Evolutionary conservation across 805 yeast genomes (phyloP).

Genomic region (Wickerhamomyces ciferrii): DNA sequence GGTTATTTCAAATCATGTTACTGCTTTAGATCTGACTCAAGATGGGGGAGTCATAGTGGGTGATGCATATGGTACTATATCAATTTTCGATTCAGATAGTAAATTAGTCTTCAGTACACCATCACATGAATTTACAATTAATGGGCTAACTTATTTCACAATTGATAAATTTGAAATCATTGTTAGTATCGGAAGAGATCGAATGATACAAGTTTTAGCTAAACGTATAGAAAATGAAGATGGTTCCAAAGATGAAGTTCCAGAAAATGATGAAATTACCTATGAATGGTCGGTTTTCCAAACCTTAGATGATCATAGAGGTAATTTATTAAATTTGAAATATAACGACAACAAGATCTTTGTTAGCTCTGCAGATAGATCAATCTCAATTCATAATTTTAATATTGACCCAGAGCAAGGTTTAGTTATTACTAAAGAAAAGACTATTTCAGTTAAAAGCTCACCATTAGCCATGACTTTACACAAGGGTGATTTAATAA

Average conservation of each 20-base stretch:
- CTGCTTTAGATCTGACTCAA: constrained; percentile 31
- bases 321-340: constrained; percentile 38
- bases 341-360: constrained; percentile 28
- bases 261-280: constrained; percentile 12
- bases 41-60: constrained; percentile 33
- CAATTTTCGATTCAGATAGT: constrained; percentile 14
- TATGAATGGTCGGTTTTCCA: constrained; percentile 47
- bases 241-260: not conserved
- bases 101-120: constrained; percentile 25
- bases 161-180: constrained; percentile 25
- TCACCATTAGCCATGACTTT: constrained; percentile 42
- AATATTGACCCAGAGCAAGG: constrained; percentile 17
- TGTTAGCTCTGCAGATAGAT: constrained; percentile 59
- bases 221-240: constrained; percentile 4
- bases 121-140: constrained; percentile 49
- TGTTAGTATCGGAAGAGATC: constrained; percentile 50
- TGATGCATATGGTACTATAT: constrained; percentile 43
- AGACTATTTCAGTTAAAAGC: constrained; percentile 43
- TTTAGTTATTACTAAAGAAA: constrained; percentile 28
- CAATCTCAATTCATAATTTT: constrained; percentile 46
- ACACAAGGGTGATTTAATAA: constrained; percentile 33
- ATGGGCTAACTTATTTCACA: constrained; percentile 35
- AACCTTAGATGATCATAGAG: constrained; percentile 56
- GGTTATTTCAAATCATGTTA: constrained; percentile 34
- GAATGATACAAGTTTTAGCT: constrained; percentile 54